Evolutionary conservation across 306 rosid genomes (phyloP), one percentile per base, ranked within the genome.

Genomic region (Lathyrus oleraceus): DNA sequence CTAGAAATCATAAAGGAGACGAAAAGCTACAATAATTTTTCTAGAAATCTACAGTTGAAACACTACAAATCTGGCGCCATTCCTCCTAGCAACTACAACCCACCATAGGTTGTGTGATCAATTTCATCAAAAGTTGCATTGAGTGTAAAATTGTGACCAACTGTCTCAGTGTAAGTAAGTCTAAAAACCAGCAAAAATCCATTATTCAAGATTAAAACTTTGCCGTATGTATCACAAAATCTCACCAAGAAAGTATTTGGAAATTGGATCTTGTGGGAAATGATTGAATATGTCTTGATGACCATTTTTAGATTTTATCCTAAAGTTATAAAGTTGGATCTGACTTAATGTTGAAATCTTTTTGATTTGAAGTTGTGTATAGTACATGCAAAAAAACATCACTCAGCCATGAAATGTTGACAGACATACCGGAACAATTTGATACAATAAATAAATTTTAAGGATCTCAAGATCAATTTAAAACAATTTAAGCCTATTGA

Each of bases 61-160:
- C 53, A 19, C 10, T 15, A 6, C 20, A 47, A n/a, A 47, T 93
- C 94, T 3, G 97, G 94, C 15, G 97, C 88, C 72, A 96, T 84
- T 52, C 96, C 97, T 56, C 97, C 96, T 0, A 90, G 89, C 17
- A 93, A 60, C 73, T 84, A 58, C 82, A 93, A 56, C 48, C 98
- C 97, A 75, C 90, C 97, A 69, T 88, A 90, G 28, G 72, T 85
- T 52, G 69, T 52, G 9, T 53, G 70, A 62, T 87, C 81, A 59
- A 88, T 70, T 42, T 88, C 98, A 77, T 90, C 87, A 75, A 86
- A 90, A 3, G 88, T 85, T 12, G 97, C 93, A 77, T 90, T 88
- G 72, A 90, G 85, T 10, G 72, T 20, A 67, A 90, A 93, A 81
- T 88, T 88, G 84, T 90, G 97, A 65, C 98, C 96, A 5, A 85